Percentiles rank a stretch among this genome's conserved stretches.
phyloP scores from a whole-genome alignment of 2,329 filamentous ascomycete genomes.

The Talaromyces rugulosus region DNA sequence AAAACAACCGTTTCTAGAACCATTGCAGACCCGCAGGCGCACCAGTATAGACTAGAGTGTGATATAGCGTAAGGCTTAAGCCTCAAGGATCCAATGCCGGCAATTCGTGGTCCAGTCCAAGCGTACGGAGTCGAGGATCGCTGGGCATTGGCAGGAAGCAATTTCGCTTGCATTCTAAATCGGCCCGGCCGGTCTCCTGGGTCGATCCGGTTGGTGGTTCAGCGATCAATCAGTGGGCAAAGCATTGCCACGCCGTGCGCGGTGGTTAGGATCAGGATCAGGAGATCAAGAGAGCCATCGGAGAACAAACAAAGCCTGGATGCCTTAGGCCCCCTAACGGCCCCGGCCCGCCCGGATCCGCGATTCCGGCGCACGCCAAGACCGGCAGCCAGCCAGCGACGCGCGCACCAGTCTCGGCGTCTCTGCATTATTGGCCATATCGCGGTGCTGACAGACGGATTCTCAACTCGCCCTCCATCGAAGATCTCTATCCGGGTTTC shows the following conservation, averaged over 20 bases:
- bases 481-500: not conserved
- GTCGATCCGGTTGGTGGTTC: not conserved
- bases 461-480: not conserved
- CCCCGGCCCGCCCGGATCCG: slow-evolving; percentile 1
- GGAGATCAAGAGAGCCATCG: not conserved
- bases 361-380: slow-evolving; percentile 4
- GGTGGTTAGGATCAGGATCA: not conserved
- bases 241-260: too few species aligned
- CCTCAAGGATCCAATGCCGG: not conserved
- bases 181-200: not conserved
- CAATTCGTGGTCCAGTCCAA: not conserved
- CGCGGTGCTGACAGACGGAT: not conserved
- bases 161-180: not conserved
- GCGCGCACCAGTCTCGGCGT: slow-evolving; percentile 6
- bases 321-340: not conserved
- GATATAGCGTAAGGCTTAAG: not conserved
- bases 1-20: not conserved
- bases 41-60: not conserved
- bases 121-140: too few species aligned
- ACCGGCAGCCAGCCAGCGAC: slow-evolving; percentile 4
- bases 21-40: not conserved
- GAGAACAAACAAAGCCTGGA: not conserved
- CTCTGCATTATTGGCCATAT: slow-evolving; percentile 4
- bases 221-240: not conserved
- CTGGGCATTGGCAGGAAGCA: not conserved